phyloP scores from a whole-genome alignment of 495 filamentous ascomycete genomes.

The Penicillium canescens region DNA sequence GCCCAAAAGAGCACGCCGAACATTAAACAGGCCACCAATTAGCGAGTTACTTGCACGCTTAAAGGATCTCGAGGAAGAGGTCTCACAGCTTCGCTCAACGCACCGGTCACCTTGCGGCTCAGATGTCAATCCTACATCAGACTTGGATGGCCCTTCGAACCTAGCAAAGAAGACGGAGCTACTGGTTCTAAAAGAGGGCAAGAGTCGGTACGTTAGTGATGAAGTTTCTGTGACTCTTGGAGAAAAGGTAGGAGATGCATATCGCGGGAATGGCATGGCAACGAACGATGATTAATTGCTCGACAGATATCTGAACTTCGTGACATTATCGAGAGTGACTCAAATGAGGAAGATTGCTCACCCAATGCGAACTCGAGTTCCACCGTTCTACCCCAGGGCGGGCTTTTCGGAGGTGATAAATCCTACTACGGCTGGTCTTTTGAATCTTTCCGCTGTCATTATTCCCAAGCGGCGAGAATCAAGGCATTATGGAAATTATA shows the following conservation, averaged over 20 bases:
- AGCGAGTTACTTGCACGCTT: slow-evolving; percentile 66
- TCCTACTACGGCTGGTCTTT: neutral
- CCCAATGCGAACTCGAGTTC: neutral
- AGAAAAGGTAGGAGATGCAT: slow-evolving; percentile 57
- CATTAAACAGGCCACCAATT: slow-evolving; percentile 52
- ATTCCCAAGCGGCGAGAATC: slow-evolving; percentile 56
- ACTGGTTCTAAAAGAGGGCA: slow-evolving; percentile 69
- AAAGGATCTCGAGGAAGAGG: slow-evolving; percentile 69
- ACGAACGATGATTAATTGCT: neutral
- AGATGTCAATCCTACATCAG: neutral
- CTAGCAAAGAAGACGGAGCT: slow-evolving; percentile 43
- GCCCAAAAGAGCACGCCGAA: slow-evolving; percentile 65
- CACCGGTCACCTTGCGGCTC: neutral
- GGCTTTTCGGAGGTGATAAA: neutral
- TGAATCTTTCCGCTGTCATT: slow-evolving; percentile 1
- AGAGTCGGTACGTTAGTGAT: slow-evolving; percentile 72
- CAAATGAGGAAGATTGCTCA: slow-evolving; percentile 47
- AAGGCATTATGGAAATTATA: slow-evolving; percentile 62
- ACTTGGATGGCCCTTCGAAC: neutral
- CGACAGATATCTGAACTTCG: slow-evolving; percentile 54
- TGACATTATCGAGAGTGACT: slow-evolving; percentile 55
- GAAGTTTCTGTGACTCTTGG: slow-evolving; percentile 44
- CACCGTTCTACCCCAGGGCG: neutral
- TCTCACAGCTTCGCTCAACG: slow-evolving; percentile 48
- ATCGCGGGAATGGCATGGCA: neutral